Conservation (phyloP, 2,329 filamentous ascomycete genomes). For the Aureobasidium leucospermi region DNA sequence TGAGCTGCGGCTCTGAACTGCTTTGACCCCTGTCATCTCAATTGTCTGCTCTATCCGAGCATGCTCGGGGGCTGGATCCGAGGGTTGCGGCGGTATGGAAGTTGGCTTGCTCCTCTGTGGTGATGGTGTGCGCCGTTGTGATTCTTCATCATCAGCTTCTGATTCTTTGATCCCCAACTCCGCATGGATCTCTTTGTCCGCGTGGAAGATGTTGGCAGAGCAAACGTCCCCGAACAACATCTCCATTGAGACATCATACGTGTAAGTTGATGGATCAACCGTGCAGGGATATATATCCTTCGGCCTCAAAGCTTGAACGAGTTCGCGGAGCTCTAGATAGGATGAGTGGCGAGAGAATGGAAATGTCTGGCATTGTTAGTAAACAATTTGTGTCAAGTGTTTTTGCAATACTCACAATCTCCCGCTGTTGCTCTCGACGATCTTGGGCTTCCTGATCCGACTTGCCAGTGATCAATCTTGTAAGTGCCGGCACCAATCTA, state of each 20-base stretch:
- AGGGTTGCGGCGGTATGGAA: not conserved
- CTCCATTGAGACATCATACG: conserved; percentile 54
- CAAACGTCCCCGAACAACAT: conserved; percentile 66
- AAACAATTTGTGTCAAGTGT: not conserved
- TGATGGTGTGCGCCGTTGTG: not conserved
- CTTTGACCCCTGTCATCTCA: not conserved
- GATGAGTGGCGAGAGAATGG: conserved; percentile 89
- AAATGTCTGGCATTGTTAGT: conserved; percentile 43
- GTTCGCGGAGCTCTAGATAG: conserved; percentile 65
- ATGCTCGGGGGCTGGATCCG: not conserved
- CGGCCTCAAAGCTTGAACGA: conserved; percentile 63
- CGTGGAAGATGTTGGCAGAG: conserved; percentile 47
- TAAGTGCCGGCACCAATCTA: conserved; percentile 24
- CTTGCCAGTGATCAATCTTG: conserved; percentile 23
- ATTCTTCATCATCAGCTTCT: not conserved
- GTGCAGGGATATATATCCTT: conserved; percentile 80
- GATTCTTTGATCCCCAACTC: not conserved
- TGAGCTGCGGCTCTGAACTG: not conserved
- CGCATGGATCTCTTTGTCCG: conserved; percentile 17
- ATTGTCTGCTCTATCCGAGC: not conserved
- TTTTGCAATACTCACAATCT: conserved; percentile 20
- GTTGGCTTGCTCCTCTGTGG: not conserved
- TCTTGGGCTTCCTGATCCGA: conserved; percentile 18
- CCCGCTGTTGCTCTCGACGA: conserved; percentile 18
- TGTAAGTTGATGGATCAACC: conserved; percentile 55